Evolutionary conservation across 257 asterid genomes (phyloP).

Genomic region (Nicotiana tomentosiformis): DNA sequence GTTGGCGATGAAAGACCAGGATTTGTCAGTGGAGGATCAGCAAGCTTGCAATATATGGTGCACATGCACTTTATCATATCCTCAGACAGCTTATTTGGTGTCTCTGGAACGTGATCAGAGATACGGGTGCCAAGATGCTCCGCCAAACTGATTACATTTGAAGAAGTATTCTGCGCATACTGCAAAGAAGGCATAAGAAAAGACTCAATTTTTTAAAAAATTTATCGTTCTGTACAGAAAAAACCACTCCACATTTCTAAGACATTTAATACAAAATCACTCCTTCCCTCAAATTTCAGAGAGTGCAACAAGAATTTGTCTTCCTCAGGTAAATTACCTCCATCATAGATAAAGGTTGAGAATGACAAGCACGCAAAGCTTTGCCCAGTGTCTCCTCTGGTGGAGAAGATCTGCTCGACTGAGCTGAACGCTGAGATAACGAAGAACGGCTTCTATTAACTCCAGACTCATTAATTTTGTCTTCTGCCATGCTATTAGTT

Average conservation of each 20-base stretch:
- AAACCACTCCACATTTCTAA: not conserved
- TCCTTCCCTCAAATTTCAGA: not conserved
- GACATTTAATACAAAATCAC: not conserved
- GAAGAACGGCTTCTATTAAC: slow-evolving; percentile 86
- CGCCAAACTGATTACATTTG: slow-evolving; percentile 73
- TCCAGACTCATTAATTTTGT: slow-evolving; percentile 39
- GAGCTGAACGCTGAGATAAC: slow-evolving; percentile 52
- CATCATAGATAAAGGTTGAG: slow-evolving; percentile 90
- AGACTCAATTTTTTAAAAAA: not conserved
- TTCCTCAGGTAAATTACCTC: slow-evolving; percentile 48
- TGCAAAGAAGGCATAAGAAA: slow-evolving; percentile 19
- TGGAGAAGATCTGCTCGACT: slow-evolving; percentile 48
- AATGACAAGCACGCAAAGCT: slow-evolving; percentile 80
- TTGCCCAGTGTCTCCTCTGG: slow-evolving; percentile 52
- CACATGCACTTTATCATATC: slow-evolving; percentile 95
- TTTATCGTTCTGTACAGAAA: not conserved
- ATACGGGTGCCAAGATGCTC: slow-evolving; percentile 93
- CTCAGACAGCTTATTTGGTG: slow-evolving; percentile 88
- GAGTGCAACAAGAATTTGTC: not conserved
- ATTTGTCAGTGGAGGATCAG: slow-evolving; percentile 65
- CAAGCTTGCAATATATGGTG: slow-evolving; percentile 77
- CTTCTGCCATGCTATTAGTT: slow-evolving; percentile 37
- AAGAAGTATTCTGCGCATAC: slow-evolving; percentile 64
- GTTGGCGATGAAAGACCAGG: slow-evolving; percentile 76
- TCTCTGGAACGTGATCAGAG: slow-evolving; percentile 71